phyloP scores from a whole-genome alignment of 257 asterid species.

The Solanum ahanhuiri region DNA sequence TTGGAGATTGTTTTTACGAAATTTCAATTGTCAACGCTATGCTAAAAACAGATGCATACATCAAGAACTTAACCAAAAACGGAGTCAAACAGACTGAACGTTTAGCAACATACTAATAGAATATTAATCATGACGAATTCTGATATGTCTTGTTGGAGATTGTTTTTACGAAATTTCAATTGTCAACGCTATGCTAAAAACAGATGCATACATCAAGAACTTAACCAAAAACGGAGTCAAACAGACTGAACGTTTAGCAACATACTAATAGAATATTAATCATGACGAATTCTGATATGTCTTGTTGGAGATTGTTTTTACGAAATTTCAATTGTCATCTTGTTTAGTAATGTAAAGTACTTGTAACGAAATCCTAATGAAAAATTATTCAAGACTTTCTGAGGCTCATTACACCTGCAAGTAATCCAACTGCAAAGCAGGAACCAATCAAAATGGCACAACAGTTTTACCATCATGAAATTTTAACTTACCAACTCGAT shows the following conservation, averaged over 20 bases:
- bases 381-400: background rate
- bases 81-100: no score
- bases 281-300: background rate
- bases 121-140: no score
- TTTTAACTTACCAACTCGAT: constrained; percentile 52
- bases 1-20: no score
- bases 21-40: no score
- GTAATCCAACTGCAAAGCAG: constrained; percentile 73
- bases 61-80: no score
- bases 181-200: background rate
- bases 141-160: no score
- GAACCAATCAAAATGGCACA: constrained; percentile 11
- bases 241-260: background rate
- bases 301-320: background rate
- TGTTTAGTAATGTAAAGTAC: background rate
- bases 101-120: no score
- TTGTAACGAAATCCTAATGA: background rate
- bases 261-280: background rate
- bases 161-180: no score
- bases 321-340: background rate
- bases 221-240: constrained; percentile 34
- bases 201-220: constrained; percentile 3
- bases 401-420: constrained; percentile 34
- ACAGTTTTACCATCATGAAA: constrained; percentile 4
- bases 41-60: no score